A percentile compares a stretch with the other conserved stretches of the same genome.
phyloP scores from a whole-genome alignment of 495 filamentous ascomycete genomes.

The Podospora pseudopauciseta region DNA sequence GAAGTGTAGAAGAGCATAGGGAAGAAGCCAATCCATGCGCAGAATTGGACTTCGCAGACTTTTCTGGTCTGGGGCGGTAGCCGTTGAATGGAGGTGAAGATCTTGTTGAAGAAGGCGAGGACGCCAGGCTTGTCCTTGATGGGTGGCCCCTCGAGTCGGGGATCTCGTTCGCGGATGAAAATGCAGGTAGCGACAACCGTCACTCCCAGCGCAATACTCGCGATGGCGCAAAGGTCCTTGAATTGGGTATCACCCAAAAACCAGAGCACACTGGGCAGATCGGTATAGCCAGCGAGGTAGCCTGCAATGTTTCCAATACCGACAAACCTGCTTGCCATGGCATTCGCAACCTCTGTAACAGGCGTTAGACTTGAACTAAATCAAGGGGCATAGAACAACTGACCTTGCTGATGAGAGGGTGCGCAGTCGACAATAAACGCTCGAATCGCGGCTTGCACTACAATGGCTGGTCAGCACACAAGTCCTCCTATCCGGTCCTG shows the following conservation, averaged over 20 bases:
- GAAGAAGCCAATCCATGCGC: slow-evolving; percentile 93
- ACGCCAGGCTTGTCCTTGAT: slow-evolving; percentile 58
- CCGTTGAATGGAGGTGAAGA: slow-evolving; percentile 68
- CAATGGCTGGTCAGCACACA: slow-evolving; percentile 5
- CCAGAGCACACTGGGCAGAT: slow-evolving; percentile 66
- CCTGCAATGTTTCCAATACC: slow-evolving; percentile 85
- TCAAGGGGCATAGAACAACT: slow-evolving; percentile 11
- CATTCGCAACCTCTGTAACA: slow-evolving; percentile 66
- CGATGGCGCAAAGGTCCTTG: slow-evolving; percentile 81
- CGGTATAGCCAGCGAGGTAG: slow-evolving; percentile 74
- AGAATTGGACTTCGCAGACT: slow-evolving; percentile 84
- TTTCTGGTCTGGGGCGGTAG: slow-evolving; percentile 75
- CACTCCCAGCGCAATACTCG: slow-evolving; percentile 60
- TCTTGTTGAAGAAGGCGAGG: slow-evolving; percentile 70
- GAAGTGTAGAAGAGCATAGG: slow-evolving; percentile 92
- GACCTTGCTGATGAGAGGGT: slow-evolving; percentile 79
- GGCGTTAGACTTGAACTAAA: not conserved
- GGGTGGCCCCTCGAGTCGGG: slow-evolving; percentile 62
- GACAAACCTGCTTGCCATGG: slow-evolving; percentile 76
- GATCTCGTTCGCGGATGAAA: slow-evolving; percentile 73
- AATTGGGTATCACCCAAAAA: slow-evolving; percentile 84
- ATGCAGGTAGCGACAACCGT: slow-evolving; percentile 65
- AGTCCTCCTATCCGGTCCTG: not conserved
- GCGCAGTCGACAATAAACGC: slow-evolving; percentile 90
- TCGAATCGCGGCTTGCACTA: slow-evolving; percentile 82